These are phyloP conservation scores for Xylaria sp. DNA, from an alignment of 2,329 filamentous ascomycete species.

Conservation along the genomic window DNA sequence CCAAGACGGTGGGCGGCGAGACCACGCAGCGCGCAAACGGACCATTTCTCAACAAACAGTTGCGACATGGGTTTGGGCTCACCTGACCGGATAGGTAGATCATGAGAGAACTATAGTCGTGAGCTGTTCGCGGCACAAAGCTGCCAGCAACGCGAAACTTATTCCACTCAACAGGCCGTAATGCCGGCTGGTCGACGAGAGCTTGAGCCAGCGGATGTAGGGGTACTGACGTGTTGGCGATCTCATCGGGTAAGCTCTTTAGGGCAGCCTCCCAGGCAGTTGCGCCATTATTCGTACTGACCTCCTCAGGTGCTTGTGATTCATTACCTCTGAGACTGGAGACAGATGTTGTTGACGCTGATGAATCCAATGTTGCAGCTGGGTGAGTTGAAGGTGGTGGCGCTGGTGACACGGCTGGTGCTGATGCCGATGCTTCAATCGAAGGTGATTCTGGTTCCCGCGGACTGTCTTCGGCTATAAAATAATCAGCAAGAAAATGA, in stretches of 20 bases:
- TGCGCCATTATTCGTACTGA: constrained; percentile 37
- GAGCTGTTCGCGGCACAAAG: constrained; percentile 44
- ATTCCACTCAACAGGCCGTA: constrained; percentile 48
- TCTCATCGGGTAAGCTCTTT: constrained; percentile 42
- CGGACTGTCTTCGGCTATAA: constrained; percentile 7
- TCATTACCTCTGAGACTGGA: constrained; percentile 20
- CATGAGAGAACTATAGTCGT: constrained; percentile 48
- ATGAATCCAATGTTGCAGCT: background rate
- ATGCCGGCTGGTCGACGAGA: constrained; percentile 41
- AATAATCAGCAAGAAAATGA: background rate
- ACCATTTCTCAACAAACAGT: constrained; percentile 46
- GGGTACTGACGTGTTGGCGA: constrained; percentile 31
- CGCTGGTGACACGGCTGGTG: background rate
- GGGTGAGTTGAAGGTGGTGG: constrained; percentile 6
- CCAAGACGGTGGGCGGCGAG: constrained; percentile 43
- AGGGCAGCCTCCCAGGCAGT: constrained; percentile 45
- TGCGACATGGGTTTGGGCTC: constrained; percentile 47
- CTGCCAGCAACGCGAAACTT: constrained; percentile 44
- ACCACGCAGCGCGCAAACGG: constrained; percentile 47
- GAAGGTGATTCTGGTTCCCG: background rate
- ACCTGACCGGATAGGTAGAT: constrained; percentile 48
- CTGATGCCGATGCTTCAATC: background rate
- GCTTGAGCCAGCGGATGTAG: constrained; percentile 43
- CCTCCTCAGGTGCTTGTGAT: constrained; percentile 8
- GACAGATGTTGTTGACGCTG: constrained; percentile 6